A percentile compares a stretch with the other conserved stretches of the same genome.
Evolutionary conservation across 2,329 filamentous ascomycete genomes (phyloP).

Genomic region (Phaeosphaeriaceae sp.): DNA sequence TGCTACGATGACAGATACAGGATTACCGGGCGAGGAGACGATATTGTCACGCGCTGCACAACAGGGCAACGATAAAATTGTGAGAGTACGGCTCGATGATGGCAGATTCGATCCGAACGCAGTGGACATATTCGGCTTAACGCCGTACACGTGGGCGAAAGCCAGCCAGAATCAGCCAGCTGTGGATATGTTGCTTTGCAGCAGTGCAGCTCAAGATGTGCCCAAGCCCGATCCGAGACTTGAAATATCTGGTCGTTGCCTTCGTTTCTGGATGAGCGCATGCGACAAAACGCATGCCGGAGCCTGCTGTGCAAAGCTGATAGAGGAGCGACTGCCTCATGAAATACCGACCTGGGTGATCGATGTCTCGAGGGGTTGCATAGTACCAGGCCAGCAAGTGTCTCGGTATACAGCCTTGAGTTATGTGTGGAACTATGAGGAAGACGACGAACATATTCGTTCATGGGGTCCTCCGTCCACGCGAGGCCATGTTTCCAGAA

Average conservation of each 20-base stretch:
- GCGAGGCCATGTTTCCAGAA: no score
- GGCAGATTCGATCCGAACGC: slow-evolving; percentile 12
- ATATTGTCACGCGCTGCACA: neutral
- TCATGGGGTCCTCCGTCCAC: no score
- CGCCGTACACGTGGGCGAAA: slow-evolving; percentile 10
- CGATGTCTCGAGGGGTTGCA: slow-evolving; percentile 6
- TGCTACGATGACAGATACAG: neutral
- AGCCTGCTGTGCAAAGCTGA: neutral
- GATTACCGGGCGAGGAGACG: neutral
- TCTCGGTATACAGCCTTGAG: slow-evolving; percentile 12
- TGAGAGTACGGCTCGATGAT: slow-evolving; percentile 13
- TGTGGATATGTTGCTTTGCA: slow-evolving; percentile 6
- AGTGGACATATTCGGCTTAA: slow-evolving; percentile 7
- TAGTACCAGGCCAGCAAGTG: slow-evolving; percentile 9
- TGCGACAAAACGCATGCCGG: slow-evolving; percentile 5
- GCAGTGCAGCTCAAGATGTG: neutral
- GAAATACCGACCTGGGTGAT: slow-evolving; percentile 8
- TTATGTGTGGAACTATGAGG: slow-evolving; percentile 13
- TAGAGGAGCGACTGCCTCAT: slow-evolving; percentile 2
- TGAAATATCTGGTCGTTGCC: slow-evolving; percentile 5
- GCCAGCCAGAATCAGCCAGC: neutral
- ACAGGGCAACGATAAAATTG: slow-evolving; percentile 1
- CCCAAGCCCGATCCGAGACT: neutral
- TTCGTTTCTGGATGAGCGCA: slow-evolving; percentile 8
- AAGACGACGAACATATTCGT: slow-evolving; percentile 1